These are phyloP conservation scores for Botrytis galanthina DNA, from an alignment of 2,329 filamentous ascomycete genomes.

Conservation along the genomic window DNA sequence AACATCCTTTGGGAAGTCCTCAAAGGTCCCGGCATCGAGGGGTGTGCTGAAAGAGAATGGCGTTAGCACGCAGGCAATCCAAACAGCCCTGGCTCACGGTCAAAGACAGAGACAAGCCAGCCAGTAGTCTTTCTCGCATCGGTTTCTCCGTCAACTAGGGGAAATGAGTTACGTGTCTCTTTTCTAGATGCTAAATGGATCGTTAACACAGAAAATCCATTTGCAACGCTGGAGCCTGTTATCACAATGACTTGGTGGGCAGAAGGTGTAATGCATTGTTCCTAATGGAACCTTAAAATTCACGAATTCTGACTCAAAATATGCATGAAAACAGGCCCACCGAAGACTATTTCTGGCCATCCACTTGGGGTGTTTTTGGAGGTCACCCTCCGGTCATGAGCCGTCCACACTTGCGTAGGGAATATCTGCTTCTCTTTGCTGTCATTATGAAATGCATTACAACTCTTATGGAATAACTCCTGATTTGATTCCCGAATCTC, in stretches of 20 bases:
- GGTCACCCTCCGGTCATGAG: background rate
- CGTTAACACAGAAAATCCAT: background rate
- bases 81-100: background rate
- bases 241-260: background rate
- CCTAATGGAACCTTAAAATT: background rate
- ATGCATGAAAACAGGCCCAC: background rate
- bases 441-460: background rate
- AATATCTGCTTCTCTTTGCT: background rate
- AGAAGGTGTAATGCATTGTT: background rate
- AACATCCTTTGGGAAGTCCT: constrained; percentile 8
- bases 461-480: rapidly evolving
- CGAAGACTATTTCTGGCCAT: background rate
- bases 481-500: background rate
- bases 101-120: too few relatives aligned
- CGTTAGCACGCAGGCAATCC: background rate
- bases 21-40: background rate
- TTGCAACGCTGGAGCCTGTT: background rate
- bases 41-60: background rate
- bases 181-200: background rate
- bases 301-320: background rate
- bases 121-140: too few relatives aligned
- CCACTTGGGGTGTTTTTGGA: background rate
- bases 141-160: too few relatives aligned
- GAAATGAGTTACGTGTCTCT: too few relatives aligned
- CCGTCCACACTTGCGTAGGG: background rate